Percentiles rank a stretch among this genome's conserved stretches.
Conservation (phyloP, 2,329 filamentous ascomycete species). For the Paracoccidioides lutzii region DNA sequence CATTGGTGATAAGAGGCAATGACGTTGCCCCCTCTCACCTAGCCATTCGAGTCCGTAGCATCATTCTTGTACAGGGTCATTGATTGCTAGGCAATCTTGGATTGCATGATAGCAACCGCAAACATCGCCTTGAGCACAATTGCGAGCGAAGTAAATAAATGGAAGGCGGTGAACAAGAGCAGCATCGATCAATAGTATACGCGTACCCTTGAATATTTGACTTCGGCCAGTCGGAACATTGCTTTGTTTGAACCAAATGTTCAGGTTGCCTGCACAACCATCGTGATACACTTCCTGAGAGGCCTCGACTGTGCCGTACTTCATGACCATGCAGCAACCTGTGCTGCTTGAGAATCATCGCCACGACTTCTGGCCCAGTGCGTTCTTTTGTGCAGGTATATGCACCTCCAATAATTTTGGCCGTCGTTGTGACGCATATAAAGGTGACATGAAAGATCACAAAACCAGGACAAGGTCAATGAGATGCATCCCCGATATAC, state of each 20-base stretch:
- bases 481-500: too few species aligned
- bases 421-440: not conserved
- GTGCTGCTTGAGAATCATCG: not conserved
- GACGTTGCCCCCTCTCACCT: slow-evolving; percentile 27
- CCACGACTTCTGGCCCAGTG: not conserved
- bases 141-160: too few species aligned
- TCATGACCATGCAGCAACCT: not conserved
- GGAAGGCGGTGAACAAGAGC: not conserved
- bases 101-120: slow-evolving; percentile 27
- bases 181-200: not conserved
- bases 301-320: not conserved
- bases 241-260: slow-evolving; percentile 18
- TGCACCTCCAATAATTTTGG: too few species aligned
- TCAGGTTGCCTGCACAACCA: not conserved
- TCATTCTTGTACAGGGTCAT: slow-evolving; percentile 34
- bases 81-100: slow-evolving; percentile 18
- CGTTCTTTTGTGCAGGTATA: not conserved
- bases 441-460: not conserved
- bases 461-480: not conserved
- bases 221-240: slow-evolving; percentile 24
- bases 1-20: slow-evolving; percentile 38
- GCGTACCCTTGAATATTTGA: slow-evolving; percentile 17
- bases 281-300: not conserved
- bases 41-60: slow-evolving; percentile 35
- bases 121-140: slow-evolving; percentile 15